Evolutionary conservation across 176 grass and related monocot genomes (phyloP), one percentile per base, ranked within the genome.

Genomic region (Tillandsia fasciculata): DNA sequence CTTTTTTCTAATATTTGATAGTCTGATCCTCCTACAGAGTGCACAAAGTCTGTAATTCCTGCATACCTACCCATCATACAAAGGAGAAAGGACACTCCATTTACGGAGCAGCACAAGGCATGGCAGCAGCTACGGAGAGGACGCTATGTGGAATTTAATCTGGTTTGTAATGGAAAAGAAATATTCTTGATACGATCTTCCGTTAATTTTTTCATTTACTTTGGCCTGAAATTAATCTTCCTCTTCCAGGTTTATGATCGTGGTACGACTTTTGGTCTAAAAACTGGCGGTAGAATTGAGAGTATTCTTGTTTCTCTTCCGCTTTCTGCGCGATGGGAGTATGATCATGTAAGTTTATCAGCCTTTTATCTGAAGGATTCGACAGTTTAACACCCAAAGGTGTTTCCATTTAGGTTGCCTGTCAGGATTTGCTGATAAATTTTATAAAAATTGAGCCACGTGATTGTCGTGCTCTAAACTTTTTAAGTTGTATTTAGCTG

Each of bases 131-230:
- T 94, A 70, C 65, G 95, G 68, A 90, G 95, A 80, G 95, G 95
- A 56, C 89, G 95, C 29, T 99, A 99, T 0, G 90, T 99, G 20
- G 95, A 99, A 82, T 99, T 99, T 70, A 99, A 99, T 82, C 86
- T 99, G 72, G 94, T 99, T 78, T 9, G 51, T 53, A 28, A 7
- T n/a, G 28, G 20, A 10, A 47, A 26, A 63, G 3, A 57, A 57
- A 23, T 61, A 18, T 9, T 2, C n/a, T 22, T 15, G 10, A 61
- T 42, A 42, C 7, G 10, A 22, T 59, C 18, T 56, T 2, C 56
- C 56, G 18, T 61, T 22, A 61, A 2, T 61, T 61, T 56, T 61
- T 61, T 7, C 10, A 26, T 64, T 20, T 50, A 10, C 64, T 78
- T 11, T 69, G 69, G 10, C 17, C 2, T 26, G 66, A 61, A 18